Evolutionary conservation across 2,329 filamentous ascomycete genomes (phyloP), one percentile per base, ranked within the genome.

Genomic region (Chaetomiaceae sp.): DNA sequence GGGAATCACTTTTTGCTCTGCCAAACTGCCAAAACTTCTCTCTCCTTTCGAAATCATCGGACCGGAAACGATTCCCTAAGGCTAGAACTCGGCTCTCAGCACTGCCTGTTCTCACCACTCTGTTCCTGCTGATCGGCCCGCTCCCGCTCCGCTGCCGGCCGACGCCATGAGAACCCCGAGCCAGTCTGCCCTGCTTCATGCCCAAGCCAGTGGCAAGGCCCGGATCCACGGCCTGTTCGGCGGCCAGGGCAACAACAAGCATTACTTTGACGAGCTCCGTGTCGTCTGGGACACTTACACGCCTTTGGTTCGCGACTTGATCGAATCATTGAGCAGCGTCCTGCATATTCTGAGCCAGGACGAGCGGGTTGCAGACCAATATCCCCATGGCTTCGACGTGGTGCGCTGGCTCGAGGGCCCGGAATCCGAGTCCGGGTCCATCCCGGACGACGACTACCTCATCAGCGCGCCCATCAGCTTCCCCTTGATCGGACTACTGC

Each of bases 381-480:
- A 47, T 16, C 32, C 32, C 3, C 18, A 38, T 29, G 44, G 44
- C 14, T 14, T 47, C 11, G 23, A 47, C 30, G 44, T 47, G 33
- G 5, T 47, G 8, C 20, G n/a, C 2, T 47, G 44, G 44, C 30
- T 47, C 29, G 20, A 14, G 33, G 16, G 33, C 16, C 33, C 18
- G 13, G 32, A 18, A 14, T 11, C 30, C 10, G 32, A 23, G 11
- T 7, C 20, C 10, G 21, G 37, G 20, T n/a, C 18, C 6, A 25
- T 30, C 29, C 44, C 44, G 21, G 44, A 38, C 20, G 23, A 47
- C 29, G 44, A 47, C 44, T 47, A 47, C 21, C 44, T 47, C 20
- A 34, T 47, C 33, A 47, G 44, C 33, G 44, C 44, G n/a, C 44
- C 44, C 2, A 33, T 47, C 33, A 47, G 44, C 23, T 47, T 47